Conservation (phyloP, 1,284 basidiomycete species). For the Meripilus lineatus region DNA sequence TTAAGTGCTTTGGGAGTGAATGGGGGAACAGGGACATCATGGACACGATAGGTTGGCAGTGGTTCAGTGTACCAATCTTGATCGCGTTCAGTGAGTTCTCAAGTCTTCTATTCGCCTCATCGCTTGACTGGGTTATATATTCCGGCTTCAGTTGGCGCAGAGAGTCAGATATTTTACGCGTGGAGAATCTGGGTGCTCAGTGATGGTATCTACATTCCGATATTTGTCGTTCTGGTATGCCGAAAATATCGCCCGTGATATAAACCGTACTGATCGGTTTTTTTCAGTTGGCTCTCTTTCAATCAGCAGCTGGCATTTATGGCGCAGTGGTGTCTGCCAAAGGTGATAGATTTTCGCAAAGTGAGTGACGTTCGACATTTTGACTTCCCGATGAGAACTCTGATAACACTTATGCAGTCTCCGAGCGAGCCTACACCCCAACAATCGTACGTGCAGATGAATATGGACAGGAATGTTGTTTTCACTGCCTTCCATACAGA, state of each 20-base stretch:
- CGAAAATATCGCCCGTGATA: not conserved
- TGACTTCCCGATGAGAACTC: not conserved
- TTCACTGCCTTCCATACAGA: slow-evolving; percentile 11
- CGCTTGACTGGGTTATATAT: not conserved
- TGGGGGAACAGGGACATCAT: slow-evolving; percentile 22
- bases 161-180: slow-evolving; percentile 24
- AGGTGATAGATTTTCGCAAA: slow-evolving; percentile 1
- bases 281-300: slow-evolving; percentile 16
- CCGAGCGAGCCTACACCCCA: slow-evolving; percentile 1
- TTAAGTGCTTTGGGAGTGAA: slow-evolving; percentile 20
- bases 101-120: not conserved
- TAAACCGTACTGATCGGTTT: slow-evolving; percentile 6
- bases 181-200: slow-evolving; percentile 20
- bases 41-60: slow-evolving; percentile 17
- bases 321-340: not conserved
- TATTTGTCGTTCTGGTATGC: slow-evolving; percentile 8
- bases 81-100: slow-evolving; percentile 22
- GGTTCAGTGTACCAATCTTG: slow-evolving; percentile 24
- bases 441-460: slow-evolving; percentile 4
- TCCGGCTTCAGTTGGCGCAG: slow-evolving; percentile 20
- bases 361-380: not conserved
- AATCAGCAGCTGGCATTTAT: slow-evolving; percentile 9
- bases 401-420: slow-evolving; percentile 4
- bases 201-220: slow-evolving; percentile 2
- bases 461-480: not conserved